phyloP scores from a whole-genome alignment of 345 rosid species.

The Syzygium grande region DNA sequence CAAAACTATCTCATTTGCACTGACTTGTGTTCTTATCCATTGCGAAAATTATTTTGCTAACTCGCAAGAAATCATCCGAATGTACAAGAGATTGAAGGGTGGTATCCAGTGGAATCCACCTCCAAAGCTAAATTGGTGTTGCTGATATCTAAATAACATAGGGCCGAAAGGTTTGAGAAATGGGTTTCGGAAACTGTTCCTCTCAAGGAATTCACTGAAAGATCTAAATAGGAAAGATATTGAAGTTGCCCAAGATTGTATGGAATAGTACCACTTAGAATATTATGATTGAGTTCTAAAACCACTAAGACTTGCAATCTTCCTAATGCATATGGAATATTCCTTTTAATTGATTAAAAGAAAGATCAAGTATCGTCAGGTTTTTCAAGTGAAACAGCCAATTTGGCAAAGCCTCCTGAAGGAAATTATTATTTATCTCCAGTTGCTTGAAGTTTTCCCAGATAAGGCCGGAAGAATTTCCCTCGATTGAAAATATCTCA shows the following conservation, averaged over 20 bases:
- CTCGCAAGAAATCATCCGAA: background rate
- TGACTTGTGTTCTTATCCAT: background rate
- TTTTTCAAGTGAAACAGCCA: background rate
- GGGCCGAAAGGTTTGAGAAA: background rate
- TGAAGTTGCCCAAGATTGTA: background rate
- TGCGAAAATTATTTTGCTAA: background rate
- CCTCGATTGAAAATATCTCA: background rate
- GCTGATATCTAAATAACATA: background rate
- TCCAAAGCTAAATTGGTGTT: background rate
- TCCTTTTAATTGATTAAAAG: background rate
- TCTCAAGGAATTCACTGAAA: background rate
- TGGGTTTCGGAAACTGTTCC: constrained; percentile 1
- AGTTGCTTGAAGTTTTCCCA: background rate
- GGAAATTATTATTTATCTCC: accelerated
- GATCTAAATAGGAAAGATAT: background rate
- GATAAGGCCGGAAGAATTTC: background rate
- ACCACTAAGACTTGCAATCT: background rate
- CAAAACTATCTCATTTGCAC: background rate
- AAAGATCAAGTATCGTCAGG: background rate
- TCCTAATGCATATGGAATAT: background rate
- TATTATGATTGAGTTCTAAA: background rate
- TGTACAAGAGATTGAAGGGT: background rate
- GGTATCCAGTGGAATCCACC: background rate
- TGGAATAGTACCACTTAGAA: background rate
- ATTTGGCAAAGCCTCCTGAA: background rate